Percentiles rank a stretch among this genome's conserved stretches.
These are phyloP conservation scores for Psidium guajava DNA, from an alignment of 345 rosid species.

Conservation along the genomic window DNA sequence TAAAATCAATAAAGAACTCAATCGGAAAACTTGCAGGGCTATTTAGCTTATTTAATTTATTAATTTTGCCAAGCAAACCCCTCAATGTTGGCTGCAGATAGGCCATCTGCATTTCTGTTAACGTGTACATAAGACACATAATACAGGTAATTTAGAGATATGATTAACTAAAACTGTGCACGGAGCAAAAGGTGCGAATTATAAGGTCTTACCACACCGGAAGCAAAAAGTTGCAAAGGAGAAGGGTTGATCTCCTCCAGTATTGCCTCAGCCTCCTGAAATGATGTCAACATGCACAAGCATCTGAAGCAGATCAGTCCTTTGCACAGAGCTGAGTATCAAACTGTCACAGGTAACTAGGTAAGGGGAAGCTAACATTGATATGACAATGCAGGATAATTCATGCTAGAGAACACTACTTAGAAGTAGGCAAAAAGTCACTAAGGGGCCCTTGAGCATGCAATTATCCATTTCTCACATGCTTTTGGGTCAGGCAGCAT, in stretches of 20 bases:
- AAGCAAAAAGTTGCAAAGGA: slow-evolving; percentile 57
- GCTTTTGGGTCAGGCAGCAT: background rate
- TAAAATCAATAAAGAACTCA: background rate
- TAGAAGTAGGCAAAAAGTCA: background rate
- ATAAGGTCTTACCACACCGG: slow-evolving; percentile 52
- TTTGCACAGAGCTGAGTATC: background rate
- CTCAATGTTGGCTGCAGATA: background rate
- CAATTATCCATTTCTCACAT: background rate
- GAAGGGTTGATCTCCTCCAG: slow-evolving; percentile 71
- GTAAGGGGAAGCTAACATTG: background rate
- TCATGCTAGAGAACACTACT: background rate
- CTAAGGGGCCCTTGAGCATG: background rate
- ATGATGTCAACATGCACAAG: background rate
- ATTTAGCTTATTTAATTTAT: background rate
- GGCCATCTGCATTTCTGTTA: background rate
- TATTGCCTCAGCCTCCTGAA: slow-evolving; percentile 91
- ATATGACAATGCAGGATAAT: background rate
- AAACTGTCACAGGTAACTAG: background rate
- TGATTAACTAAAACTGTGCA: background rate
- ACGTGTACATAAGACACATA: background rate
- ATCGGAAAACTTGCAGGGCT: background rate
- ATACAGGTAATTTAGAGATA: background rate
- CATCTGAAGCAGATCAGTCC: background rate
- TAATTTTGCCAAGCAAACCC: background rate
- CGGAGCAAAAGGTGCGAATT: background rate